A percentile compares a stretch with the other conserved stretches of the same genome.
These are phyloP conservation scores for Parsonsia alboflavescens DNA, from an alignment of 257 asterid genomes.

Conservation along the genomic window DNA sequence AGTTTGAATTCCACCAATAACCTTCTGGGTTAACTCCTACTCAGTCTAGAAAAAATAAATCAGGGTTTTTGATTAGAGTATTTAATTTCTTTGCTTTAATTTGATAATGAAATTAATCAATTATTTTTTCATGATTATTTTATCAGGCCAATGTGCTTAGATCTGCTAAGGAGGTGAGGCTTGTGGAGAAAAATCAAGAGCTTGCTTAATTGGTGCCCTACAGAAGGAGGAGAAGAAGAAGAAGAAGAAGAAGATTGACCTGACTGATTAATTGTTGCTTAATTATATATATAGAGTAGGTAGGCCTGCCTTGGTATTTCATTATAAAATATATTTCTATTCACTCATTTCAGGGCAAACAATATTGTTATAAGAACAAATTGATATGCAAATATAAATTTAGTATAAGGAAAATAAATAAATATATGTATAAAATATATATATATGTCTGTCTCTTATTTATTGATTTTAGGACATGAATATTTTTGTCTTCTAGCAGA, in stretches of 20 bases:
- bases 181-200: constrained; percentile 86
- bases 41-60: too few species aligned
- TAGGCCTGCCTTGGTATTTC: not conserved
- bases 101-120: not conserved
- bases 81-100: not conserved
- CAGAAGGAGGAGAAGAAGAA: not conserved
- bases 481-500: not conserved
- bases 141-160: constrained; percentile 49
- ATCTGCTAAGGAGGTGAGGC: constrained; percentile 71
- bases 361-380: not conserved
- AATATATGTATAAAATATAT: too few species aligned
- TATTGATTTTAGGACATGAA: too few species aligned
- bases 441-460: too few species aligned
- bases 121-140: not conserved
- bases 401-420: too few species aligned
- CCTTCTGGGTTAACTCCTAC: too few species aligned
- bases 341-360: not conserved
- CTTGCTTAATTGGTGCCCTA: constrained; percentile 25
- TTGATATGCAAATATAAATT: not conserved
- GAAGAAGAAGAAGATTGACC: not conserved
- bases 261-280: not conserved
- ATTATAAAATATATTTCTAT: not conserved
- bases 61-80: too few species aligned
- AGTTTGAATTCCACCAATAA: too few species aligned
- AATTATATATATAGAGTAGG: not conserved